phyloP scores from a whole-genome alignment of 768 basidiomycete genomes.

The Russula sp. region DNA sequence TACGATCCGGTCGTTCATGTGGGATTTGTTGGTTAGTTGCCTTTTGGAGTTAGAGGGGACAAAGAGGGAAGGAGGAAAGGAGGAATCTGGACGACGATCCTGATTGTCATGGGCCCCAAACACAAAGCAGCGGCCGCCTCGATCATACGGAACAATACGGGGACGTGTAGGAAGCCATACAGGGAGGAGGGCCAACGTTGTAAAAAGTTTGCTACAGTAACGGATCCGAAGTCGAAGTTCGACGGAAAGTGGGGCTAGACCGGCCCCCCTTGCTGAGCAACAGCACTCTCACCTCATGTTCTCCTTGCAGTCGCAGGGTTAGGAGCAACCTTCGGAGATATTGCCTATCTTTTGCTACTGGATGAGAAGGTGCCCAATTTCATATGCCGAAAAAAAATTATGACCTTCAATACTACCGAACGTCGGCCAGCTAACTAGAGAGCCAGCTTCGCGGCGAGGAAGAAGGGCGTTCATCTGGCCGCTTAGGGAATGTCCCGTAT shows the following conservation, averaged over 20 bases:
- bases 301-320: neutral
- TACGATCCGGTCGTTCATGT: conserved; percentile 1
- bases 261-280: conserved; percentile 1
- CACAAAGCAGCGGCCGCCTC: conserved; percentile 6
- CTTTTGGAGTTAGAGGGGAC: conserved; percentile 11
- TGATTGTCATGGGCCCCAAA: conserved; percentile 18
- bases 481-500: conserved; percentile 3
- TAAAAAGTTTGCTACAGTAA: conserved; percentile 9
- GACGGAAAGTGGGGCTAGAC: conserved; percentile 2
- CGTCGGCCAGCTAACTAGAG: neutral
- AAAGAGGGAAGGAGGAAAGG: neutral
- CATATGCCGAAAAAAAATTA: neutral
- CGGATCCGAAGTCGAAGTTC: conserved; percentile 7
- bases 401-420: conserved; percentile 6
- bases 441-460: neutral
- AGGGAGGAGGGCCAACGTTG: conserved; percentile 1
- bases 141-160: conserved; percentile 19
- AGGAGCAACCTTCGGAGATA: conserved; percentile 5
- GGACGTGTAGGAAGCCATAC: conserved; percentile 2
- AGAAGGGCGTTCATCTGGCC: conserved; percentile 2
- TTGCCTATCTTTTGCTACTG: conserved; percentile 13
- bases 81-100: conserved; percentile 13
- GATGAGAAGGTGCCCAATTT: neutral
- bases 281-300: conserved; percentile 10
- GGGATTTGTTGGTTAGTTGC: neutral